Percentiles rank a stretch among this genome's conserved stretches.
These are phyloP conservation scores for Ustilago vetiveriae DNA, from an alignment of 1,284 basidiomycete genomes.

Conservation along the genomic window DNA sequence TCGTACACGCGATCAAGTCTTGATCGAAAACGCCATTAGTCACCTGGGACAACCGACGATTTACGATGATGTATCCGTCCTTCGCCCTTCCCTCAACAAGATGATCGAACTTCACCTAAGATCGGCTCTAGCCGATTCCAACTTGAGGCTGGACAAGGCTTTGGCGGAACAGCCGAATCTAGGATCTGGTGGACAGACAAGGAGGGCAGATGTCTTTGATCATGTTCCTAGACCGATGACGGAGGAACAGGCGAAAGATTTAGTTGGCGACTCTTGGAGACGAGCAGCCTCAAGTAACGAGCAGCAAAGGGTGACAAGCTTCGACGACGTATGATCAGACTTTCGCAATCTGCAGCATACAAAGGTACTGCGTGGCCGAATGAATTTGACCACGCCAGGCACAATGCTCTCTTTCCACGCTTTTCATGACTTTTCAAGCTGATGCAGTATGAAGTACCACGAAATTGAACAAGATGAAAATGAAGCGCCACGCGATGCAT, in stretches of 20 bases:
- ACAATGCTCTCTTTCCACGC: too few relatives aligned
- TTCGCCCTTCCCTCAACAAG: not conserved
- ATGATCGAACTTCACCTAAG: not conserved
- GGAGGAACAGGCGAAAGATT: not conserved
- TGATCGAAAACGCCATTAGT: not conserved
- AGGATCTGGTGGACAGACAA: not conserved
- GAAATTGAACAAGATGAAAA: too few relatives aligned
- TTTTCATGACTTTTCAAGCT: too few relatives aligned
- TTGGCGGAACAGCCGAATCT: not conserved
- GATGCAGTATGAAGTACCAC: too few relatives aligned
- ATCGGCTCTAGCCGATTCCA: not conserved
- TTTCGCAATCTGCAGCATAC: too few relatives aligned
- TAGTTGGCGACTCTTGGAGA: conserved; percentile 1
- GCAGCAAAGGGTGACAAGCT: not conserved
- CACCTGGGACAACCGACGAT: not conserved
- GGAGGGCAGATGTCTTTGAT: not conserved
- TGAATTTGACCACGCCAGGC: too few relatives aligned
- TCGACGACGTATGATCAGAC: too few relatives aligned
- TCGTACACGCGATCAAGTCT: not conserved
- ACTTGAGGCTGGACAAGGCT: too few relatives aligned
- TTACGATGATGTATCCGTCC: not conserved
- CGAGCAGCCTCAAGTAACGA: not conserved
- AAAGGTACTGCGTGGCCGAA: too few relatives aligned
- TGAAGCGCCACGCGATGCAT: too few relatives aligned
- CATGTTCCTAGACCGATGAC: not conserved